Conservation (phyloP, 192 early-diverging fungal genomes). For the Entomortierella parvispora region DNA sequence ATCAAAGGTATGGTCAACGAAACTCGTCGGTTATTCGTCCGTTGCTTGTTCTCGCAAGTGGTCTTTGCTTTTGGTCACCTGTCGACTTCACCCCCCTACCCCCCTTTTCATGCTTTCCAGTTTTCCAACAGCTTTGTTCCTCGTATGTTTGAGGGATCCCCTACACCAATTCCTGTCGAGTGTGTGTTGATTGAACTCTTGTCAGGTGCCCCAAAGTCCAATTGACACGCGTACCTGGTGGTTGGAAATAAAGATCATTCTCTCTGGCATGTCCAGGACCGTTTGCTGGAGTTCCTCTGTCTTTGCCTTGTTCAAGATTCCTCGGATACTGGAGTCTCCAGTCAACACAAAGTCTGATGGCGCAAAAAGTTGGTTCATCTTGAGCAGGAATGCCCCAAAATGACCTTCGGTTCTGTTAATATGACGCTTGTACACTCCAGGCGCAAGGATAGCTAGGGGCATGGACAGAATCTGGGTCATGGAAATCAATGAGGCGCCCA, state of each 20-base stretch:
- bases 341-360: slow-evolving; percentile 60
- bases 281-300: slow-evolving; percentile 17
- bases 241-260: slow-evolving; percentile 62
- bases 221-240: too few species aligned
- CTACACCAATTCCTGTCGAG: too few species aligned
- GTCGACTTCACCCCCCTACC: neutral
- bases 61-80: slow-evolving; percentile 7
- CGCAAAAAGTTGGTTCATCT: slow-evolving; percentile 62
- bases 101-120: neutral
- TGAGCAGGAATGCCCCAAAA: slow-evolving; percentile 58
- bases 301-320: slow-evolving; percentile 28
- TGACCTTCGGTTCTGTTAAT: slow-evolving; percentile 53
- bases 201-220: too few species aligned
- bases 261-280: slow-evolving; percentile 57
- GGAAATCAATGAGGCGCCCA: slow-evolving; percentile 40
- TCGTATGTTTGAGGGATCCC: too few species aligned
- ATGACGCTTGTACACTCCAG: slow-evolving; percentile 39
- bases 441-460: slow-evolving; percentile 31
- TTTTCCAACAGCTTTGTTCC: too few species aligned
- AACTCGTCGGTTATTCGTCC: too few species aligned
- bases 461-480: slow-evolving; percentile 49
- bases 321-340: slow-evolving; percentile 51
- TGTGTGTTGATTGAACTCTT: too few species aligned
- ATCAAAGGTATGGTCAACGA: neutral
- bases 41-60: neutral